Evolutionary conservation across 2,329 filamentous ascomycete species (phyloP), one percentile per base, ranked within the genome.

Genomic region (Balansia obtecta): DNA sequence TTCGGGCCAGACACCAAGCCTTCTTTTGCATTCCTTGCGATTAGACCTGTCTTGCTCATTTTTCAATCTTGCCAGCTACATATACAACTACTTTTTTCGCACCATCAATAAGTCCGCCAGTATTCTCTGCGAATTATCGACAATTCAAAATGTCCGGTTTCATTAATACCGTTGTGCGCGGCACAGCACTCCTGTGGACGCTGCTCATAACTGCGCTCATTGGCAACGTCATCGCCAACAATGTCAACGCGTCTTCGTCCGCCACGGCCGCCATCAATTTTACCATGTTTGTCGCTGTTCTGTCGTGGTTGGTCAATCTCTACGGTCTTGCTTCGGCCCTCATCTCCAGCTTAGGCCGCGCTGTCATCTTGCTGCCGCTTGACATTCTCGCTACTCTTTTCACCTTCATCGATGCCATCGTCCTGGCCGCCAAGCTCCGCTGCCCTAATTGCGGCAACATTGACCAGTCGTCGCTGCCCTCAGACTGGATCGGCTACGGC

Each of bases 371-470:
- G 51, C 63, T 83, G 34, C 70, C 65, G 13, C 65, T 84, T 46
- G 84, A 88, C 65, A 69, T 61, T 12, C 58, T 80, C 33, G 78
- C 80, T 49, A 71, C 76, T 2, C 63, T 89, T 50, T 85, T 90
- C 71, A 83, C 79, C 56, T 80, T 89, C 60, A 82, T 86, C 64
- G 77, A 71, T 50, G 85, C 77, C 54, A 73, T 90, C 53, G 85
- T 86, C 10, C 73, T 87, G 41, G 77, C 86, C 4, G 82, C 84
- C 22, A 82, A 83, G 65, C 74, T 90, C 9, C 67, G 70, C n/a
- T 79, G 76, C 7, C 79, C 82, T 62, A 82, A 85, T 73, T 91
- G 86, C 69, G 71, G 71, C 58, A 77, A 82, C 60, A 62, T 71
- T 48, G 45, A 64, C 41, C 54, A 59, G 9, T 46, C 56, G 9